Base-by-base conservation (phyloP, 495 filamentous ascomycete species). In the Lasiosphaeris hirsuta region DNA sequence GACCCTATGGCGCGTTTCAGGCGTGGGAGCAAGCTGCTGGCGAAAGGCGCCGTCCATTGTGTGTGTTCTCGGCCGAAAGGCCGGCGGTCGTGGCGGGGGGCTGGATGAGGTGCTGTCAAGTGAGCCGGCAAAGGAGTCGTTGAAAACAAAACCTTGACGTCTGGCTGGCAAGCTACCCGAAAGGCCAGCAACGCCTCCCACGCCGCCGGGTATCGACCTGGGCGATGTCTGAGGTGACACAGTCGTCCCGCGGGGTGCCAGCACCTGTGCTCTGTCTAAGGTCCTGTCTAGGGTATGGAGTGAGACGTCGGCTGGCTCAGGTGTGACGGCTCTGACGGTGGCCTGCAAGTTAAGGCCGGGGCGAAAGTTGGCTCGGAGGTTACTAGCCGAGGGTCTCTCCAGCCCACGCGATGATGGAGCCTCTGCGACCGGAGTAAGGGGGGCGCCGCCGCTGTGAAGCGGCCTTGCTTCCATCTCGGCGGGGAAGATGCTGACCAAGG, bases 261-360 rank as follows among this genome's bases (percentile, higher is more conserved):
- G 69, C 36, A 58, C 18, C 43, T 68, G 69, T 64, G 65, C 61
- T 56, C 59, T 60, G 48, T 72, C 67, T 11, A 54, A 38, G 49
- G 50, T 49, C 54, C 59, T 60, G 48, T 72, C 67, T 11, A 54
- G 40, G 49, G 50, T 49, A 30, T 63, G 56, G 33, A 57, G 51
- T 59, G 62, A 57, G 40, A 66, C 69, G 39, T 77, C 69, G 35
- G 68, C 56, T 40, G 64, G 72, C 39, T 86, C 83, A 52, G 82
- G 81, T 57, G 82, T 82, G 54, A 82, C 78, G 11, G 77, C 69
- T 41, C 81, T 76, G 47, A 81, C 76, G 3, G 75, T 79, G 51
- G 45, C 65, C 52, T 67, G 61, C 60, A 60, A 55, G 40, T 43
- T 54, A 46, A 52, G 34, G 34, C 42, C 48, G 18, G 63, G 47